Percentiles rank a stretch among this genome's conserved stretches.
Evolutionary conservation across 805 yeast species (phyloP).

Genomic region (Candida rishiriensis): DNA sequence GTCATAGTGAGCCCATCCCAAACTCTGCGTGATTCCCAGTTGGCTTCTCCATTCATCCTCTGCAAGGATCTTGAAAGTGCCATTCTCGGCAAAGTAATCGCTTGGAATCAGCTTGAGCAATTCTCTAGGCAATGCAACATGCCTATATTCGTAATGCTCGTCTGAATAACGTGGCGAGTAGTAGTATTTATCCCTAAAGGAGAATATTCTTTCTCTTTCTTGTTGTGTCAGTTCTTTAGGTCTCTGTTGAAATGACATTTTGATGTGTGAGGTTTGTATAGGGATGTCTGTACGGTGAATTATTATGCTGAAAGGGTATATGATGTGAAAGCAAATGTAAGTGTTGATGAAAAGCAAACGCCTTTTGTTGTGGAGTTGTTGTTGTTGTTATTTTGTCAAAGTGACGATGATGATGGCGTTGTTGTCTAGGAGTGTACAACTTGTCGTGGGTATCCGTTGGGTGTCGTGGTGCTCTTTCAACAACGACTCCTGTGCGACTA

Average conservation of each 20-base stretch:
- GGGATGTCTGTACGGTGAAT: no score
- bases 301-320: no score
- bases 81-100: conserved; percentile 92
- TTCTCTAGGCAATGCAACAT: conserved; percentile 93
- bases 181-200: conserved; percentile 90
- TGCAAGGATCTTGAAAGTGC: conserved; percentile 80
- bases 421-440: no score
- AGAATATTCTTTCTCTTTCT: conserved; percentile 82
- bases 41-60: conserved; percentile 98
- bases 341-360: no score
- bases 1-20: conserved; percentile 98
- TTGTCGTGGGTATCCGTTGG: no score
- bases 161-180: conserved; percentile 92
- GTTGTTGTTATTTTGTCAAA: no score
- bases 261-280: conserved; percentile 8
- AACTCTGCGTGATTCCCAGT: conserved; percentile 90
- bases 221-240: conserved; percentile 73
- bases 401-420: no score
- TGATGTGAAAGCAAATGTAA: no score
- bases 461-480: no score
- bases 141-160: conserved; percentile 89
- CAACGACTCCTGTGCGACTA: no score
- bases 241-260: conserved; percentile 34
- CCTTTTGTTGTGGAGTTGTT: no score
- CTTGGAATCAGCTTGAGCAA: conserved; percentile 92